phyloP scores from a whole-genome alignment of 192 early-diverging fungal genomes.

The Entophlyctis helioformis region DNA sequence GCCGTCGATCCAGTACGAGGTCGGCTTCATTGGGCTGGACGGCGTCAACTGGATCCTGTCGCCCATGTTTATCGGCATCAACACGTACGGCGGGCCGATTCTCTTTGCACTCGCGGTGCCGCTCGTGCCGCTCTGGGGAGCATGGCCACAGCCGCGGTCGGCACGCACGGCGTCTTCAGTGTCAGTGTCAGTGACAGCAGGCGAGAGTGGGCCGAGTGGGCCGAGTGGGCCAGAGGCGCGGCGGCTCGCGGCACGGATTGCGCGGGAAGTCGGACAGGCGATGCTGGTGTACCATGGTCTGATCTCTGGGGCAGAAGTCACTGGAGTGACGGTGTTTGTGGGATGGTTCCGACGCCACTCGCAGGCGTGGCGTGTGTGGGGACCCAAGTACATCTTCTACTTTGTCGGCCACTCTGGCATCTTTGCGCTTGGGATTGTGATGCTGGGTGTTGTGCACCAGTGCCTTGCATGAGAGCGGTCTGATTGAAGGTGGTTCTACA shows the following conservation, averaged over 20 bases:
- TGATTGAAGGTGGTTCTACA: no score
- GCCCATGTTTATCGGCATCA: conserved; percentile 59
- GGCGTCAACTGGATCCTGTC: conserved; percentile 61
- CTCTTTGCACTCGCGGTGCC: conserved; percentile 38
- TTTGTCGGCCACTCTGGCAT: no score
- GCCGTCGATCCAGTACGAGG: conserved; percentile 81
- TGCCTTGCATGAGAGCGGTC: no score
- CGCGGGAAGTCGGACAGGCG: conserved; percentile 26
- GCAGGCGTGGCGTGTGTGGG: conserved; percentile 98
- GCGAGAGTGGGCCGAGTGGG: no score
- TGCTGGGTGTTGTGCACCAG: no score
- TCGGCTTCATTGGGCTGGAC: conserved; percentile 74
- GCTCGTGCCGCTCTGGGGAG: conserved; percentile 45
- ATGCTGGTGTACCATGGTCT: conserved; percentile 21
- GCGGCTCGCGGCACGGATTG: no score
- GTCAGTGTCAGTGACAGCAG: no score
- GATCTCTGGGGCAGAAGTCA: conserved; percentile 29
- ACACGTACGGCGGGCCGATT: conserved; percentile 52
- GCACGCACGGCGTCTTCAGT: conserved; percentile 23
- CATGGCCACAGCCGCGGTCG: conserved; percentile 18
- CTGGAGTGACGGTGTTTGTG: conserved; percentile 40
- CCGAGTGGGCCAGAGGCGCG: no score
- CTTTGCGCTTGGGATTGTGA: no score
- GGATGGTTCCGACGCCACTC: conserved; percentile 72
- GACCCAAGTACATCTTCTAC: conserved; percentile 73